Base-by-base conservation (phyloP, 345 rosid genomes). In the Alliaria petiolata region DNA sequence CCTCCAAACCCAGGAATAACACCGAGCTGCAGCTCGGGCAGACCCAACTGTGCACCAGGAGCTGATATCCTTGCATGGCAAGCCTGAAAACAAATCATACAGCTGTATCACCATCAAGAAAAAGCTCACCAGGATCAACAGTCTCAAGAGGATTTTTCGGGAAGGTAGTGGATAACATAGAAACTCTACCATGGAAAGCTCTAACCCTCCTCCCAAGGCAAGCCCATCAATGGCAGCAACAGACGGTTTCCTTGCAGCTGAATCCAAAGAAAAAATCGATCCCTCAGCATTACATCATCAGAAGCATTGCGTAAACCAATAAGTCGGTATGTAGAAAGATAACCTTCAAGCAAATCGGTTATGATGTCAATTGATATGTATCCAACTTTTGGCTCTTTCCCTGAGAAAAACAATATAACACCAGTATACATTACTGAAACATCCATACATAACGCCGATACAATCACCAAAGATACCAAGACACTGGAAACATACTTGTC, bases 151-250 rank as follows among this genome's bases (percentile, higher is more conserved):
- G 55, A 57, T 75, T 46, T 22, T 38, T 34, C 9, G 8, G 46
- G 16, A 61, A 69, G 4, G 36, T 47, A 25, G 5, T 44, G 17
- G 25, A 42, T 45, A 44, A 62, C 62, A 30, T 30, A 45, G 31
- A 11, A 49, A 53, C 4, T 51, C 84, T 85, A 92, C 99, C 98
- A 95, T 95, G 11, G 98, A 85, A 76, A 92, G 72, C 85, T 95
- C 99, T 59, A 95, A 80, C 36, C 99, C 99, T 77, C 99, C 99
- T 71, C 99, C 99, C 69, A 95, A 83, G 72, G 99, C 97, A 66
- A 92, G 92, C 20, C 99, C 99, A 35, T 95, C 97, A 73, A 95
- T 88, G 57, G 99, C 99, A 84, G 99, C 99, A 20, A 95, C 96
- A 7, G 97, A 84, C 45, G 98, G 99, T 80, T 95, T 95, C 80